Evolutionary conservation across 1,284 basidiomycete species (phyloP), one percentile per base, ranked within the genome.

Genomic region (Fomitopsis schrenkii): DNA sequence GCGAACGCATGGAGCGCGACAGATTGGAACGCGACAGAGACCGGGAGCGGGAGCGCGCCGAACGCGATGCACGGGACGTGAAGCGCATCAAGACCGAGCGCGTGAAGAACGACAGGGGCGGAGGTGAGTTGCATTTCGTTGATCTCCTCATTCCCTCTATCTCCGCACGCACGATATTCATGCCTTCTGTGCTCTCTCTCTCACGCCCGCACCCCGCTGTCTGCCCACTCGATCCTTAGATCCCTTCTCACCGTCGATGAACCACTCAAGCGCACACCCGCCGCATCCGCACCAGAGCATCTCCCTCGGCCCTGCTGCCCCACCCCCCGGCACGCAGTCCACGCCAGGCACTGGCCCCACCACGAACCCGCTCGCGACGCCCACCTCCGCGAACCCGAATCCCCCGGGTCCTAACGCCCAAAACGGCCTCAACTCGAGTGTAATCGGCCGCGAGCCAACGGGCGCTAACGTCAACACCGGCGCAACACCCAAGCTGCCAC

Each of bases 31-130:
- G 22, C 22, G 22, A 22, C 22, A 71, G 67, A 26, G 70, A 73
- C 17, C 64, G 48, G 12, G 48, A 50, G 14, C 28, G 48, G 5
- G 48, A 50, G 48, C 48, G 70, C 3, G 70, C 67, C 28, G 70
- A 72, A 33, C 72, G 78, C 58, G 75, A 80, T 3, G 46, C 68
- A 71, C 48, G 77, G 57, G 80, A 83, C 58, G 71, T 76, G 38
- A 81, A 82, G 66, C 75, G 81, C 50, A 76, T 80, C 63, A 82
- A 82, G 66, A 71, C 67, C 48, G 68, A 71, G 63, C 64, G 74
- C 45, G 72, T 75, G 67, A 77, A 76, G 66, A 61, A 65, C 38
- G 75, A 77, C 69, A 40, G 38, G 9, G 69, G 75, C 59, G 65
- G 71, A 74, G 64, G 57, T 59, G 42, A 58, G 60, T 54, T 36